A percentile compares a stretch with the other conserved stretches of the same genome.
phyloP scores from a whole-genome alignment of 2,329 filamentous ascomycete species.

The Aspergillus sp. region DNA sequence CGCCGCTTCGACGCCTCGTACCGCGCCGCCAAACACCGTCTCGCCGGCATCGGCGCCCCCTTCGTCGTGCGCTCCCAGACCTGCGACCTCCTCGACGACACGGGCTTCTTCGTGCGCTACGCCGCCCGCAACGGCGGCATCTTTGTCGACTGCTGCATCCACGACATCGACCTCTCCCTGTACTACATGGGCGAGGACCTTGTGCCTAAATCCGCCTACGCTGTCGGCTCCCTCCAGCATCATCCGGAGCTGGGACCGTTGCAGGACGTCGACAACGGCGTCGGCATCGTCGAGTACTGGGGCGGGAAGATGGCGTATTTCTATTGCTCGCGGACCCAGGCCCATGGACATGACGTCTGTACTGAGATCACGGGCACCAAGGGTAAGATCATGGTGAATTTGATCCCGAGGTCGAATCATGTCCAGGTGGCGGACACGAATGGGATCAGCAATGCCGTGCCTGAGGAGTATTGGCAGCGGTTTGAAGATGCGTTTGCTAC shows the following conservation, averaged over 20 bases:
- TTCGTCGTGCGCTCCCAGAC: conserved; percentile 61
- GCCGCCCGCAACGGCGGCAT: conserved; percentile 61
- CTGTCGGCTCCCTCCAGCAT: conserved; percentile 29
- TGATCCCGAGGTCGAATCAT: conserved; percentile 24
- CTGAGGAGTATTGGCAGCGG: conserved; percentile 39
- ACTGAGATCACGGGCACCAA: conserved; percentile 33
- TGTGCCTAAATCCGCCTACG: conserved; percentile 31
- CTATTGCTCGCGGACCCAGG: conserved; percentile 36
- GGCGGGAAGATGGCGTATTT: conserved; percentile 37
- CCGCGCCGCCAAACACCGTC: conserved; percentile 53
- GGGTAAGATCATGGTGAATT: conserved; percentile 19
- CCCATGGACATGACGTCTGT: conserved; percentile 36
- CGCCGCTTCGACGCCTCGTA: conserved; percentile 62
- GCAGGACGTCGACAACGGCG: conserved; percentile 37
- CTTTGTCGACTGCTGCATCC: conserved; percentile 65
- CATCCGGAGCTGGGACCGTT: conserved; percentile 30
- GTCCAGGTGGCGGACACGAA: conserved; percentile 32
- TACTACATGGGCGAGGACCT: conserved; percentile 26
- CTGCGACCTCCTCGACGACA: conserved; percentile 60
- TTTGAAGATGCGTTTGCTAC: conserved; percentile 43
- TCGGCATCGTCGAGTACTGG: conserved; percentile 38
- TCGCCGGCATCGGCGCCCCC: conserved; percentile 54
- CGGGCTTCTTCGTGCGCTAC: conserved; percentile 64
- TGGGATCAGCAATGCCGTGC: conserved; percentile 39
- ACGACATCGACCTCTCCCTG: conserved; percentile 60